Evolutionary conservation across 129 eudicot genomes (phyloP).

Genomic region (Flaveria sonorensis): DNA sequence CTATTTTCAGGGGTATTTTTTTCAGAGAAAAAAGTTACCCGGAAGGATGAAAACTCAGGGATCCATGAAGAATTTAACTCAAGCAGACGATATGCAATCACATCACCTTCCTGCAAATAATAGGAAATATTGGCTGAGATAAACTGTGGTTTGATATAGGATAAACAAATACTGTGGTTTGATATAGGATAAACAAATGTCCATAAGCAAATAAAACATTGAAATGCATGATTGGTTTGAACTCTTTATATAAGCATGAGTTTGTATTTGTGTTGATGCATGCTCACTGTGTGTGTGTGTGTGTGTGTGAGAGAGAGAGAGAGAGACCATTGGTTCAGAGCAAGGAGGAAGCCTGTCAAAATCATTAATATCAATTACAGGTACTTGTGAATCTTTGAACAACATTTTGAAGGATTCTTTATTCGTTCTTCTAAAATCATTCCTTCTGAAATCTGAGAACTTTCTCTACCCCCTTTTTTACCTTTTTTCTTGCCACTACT

Average conservation of each 20-base stretch:
- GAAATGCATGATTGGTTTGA: not conserved
- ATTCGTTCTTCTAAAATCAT: constrained; percentile 35
- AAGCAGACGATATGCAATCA: constrained; percentile 86
- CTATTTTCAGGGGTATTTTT: not conserved
- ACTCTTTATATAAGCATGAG: not conserved
- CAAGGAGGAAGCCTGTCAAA: constrained; percentile 83
- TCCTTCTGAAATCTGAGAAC: constrained; percentile 33
- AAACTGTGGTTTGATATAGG: not conserved
- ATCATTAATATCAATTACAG: constrained; percentile 40
- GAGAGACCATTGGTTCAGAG: constrained; percentile 48
- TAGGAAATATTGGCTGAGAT: constrained; percentile 5
- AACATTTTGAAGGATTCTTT: constrained; percentile 38
- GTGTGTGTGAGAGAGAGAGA: not conserved
- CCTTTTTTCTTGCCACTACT: constrained; percentile 81
- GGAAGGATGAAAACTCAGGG: constrained; percentile 79
- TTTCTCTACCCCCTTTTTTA: constrained; percentile 69
- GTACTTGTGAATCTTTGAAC: constrained; percentile 40
- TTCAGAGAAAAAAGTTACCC: constrained; percentile 48
- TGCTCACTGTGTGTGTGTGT: not conserved
- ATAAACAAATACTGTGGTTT: not conserved
- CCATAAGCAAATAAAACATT: not conserved
- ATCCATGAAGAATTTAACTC: constrained; percentile 86
- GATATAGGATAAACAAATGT: not conserved
- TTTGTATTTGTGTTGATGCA: not conserved
- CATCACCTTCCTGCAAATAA: constrained; percentile 68